Evolutionary conservation across 2,329 filamentous ascomycete species (phyloP).

Genomic region (Pestalotiopsis sp.): DNA sequence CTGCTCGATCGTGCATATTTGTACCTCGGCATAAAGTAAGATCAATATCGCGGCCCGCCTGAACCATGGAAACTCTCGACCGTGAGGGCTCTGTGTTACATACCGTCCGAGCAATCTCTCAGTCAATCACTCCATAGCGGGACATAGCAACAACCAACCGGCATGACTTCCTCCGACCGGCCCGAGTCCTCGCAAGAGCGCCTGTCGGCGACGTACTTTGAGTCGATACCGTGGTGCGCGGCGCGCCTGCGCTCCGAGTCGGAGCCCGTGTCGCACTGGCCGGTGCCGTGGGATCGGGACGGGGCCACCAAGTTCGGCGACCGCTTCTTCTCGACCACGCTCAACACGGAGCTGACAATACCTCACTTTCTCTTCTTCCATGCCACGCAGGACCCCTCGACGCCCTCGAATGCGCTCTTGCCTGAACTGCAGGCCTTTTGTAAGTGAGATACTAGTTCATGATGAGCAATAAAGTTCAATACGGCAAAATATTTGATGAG

Average conservation of each 20-base stretch:
- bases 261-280: background rate
- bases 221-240: conserved; percentile 13
- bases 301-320: background rate
- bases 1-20: no score
- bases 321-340: conserved; percentile 11
- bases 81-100: no score
- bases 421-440: background rate
- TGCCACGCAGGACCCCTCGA: background rate
- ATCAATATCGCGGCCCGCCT: no score
- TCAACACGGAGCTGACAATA: conserved; percentile 13
- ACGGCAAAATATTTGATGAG: no score
- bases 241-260: background rate
- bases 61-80: no score
- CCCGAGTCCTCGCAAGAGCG: background rate
- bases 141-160: no score
- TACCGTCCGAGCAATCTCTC: no score
- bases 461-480: no score
- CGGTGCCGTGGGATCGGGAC: background rate
- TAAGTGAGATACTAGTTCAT: background rate
- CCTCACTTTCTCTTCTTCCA: conserved; percentile 1
- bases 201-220: conserved; percentile 24
- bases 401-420: background rate
- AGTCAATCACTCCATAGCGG: no score
- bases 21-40: no score
- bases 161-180: background rate